A percentile compares a stretch with the other conserved stretches of the same genome.
phyloP scores from a whole-genome alignment of 768 basidiomycete genomes.

The Amanita rubescens region DNA sequence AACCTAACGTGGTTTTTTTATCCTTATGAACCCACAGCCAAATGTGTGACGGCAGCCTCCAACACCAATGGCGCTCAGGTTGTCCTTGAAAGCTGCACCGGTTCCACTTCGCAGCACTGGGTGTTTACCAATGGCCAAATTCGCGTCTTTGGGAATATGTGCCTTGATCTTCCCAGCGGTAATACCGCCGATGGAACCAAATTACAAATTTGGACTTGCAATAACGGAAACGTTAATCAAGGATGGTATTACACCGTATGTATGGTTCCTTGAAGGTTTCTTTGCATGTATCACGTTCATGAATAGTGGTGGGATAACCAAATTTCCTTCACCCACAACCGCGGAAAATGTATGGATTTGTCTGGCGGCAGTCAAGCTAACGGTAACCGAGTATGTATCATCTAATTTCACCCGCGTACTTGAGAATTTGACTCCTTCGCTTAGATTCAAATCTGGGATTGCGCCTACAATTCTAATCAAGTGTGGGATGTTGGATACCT shows the following conservation, averaged over 20 bases:
- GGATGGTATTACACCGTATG: constrained; percentile 39
- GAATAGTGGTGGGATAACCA: constrained; percentile 25
- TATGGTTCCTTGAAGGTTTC: not conserved
- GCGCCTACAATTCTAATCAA: constrained; percentile 36
- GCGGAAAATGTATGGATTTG: constrained; percentile 46
- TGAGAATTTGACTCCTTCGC: not conserved
- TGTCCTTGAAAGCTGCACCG: constrained; percentile 39
- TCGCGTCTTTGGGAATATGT: constrained; percentile 39
- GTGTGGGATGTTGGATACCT: constrained; percentile 47
- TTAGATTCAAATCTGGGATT: constrained; percentile 44
- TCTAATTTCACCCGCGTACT: not conserved
- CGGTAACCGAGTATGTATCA: constrained; percentile 33
- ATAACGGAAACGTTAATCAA: constrained; percentile 33
- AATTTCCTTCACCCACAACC: constrained; percentile 36
- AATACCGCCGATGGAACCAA: constrained; percentile 34
- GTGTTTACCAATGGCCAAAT: constrained; percentile 35
- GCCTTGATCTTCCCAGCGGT: constrained; percentile 41
- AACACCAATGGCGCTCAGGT: constrained; percentile 42
- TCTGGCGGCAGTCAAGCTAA: constrained; percentile 30
- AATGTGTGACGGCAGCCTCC: constrained; percentile 45
- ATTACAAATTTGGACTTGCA: constrained; percentile 48
- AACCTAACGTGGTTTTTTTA: too few species aligned
- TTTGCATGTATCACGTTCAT: too few species aligned
- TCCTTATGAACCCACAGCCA: constrained; percentile 23
- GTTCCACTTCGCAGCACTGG: constrained; percentile 40